Base-by-base conservation (phyloP, 2,329 filamentous ascomycete species). In the Penicillium psychrosexuale region DNA sequence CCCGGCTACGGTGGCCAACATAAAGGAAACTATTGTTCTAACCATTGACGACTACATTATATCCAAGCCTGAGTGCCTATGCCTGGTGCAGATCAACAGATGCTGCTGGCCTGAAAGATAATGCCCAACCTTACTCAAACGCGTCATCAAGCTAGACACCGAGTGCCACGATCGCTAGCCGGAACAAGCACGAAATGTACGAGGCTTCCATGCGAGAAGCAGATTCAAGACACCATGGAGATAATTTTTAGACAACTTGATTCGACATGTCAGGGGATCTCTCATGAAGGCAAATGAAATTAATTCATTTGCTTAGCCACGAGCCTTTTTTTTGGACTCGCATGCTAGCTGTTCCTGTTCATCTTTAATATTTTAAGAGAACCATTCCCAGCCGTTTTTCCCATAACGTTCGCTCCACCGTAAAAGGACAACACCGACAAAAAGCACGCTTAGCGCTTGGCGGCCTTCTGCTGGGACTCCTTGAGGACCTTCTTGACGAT, bases 401-500 rank as follows among this genome's bases (percentile, higher is more conserved):
- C 52, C 66, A 62, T 71, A 66, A 61, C 59, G 61, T 69, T 68
- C 68, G 65, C 68, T 71, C 66, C 68, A 55, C 64, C 65, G 66
- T 64, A 61, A 70, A 66, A 69, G 67, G 68, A 67, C 62, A 72
- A 68, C 68, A 68, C 68, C 62, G 66, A 66, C 65, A 59, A 62
- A 66, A 67, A 65, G 61, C 60, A 65, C 61, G 59, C 68, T 75
- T 76, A 77, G 68, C 73, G 74, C 73, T 77, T 76, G 65, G 69
- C 72, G 62, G 72, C 70, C 72, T 76, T 89, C 84, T 90, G 89
- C 83, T 96, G 90, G 63, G 84, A 86, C 85, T 97, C 93, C 89
- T 97, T 97, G 78, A 97, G 86, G 73, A 99, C 94, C 90, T 99
- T 99, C 91, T 99, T 99, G 81, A 99, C 94, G 73, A 99, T 97